These are phyloP conservation scores for Colletotrichum zoysiae DNA, from an alignment of 2,329 filamentous ascomycete genomes.

Conservation along the genomic window DNA sequence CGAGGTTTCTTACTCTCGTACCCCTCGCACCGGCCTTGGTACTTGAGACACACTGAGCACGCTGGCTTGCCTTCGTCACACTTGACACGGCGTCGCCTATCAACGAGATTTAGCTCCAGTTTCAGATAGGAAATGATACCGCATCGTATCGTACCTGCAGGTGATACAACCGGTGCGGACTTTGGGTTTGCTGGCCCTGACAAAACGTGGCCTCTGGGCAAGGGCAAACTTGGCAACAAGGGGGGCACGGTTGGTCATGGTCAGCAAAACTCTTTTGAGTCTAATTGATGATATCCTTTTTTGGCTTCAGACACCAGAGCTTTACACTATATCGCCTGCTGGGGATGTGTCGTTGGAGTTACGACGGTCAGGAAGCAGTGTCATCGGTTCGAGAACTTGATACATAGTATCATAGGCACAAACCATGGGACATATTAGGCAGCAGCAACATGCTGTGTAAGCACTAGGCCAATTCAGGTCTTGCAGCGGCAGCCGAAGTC, in stretches of 20 bases:
- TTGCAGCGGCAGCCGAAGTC: not conserved
- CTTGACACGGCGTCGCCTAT: slow-evolving; percentile 30
- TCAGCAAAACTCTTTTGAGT: not conserved
- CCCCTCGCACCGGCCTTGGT: slow-evolving; percentile 22
- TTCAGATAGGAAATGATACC: not conserved
- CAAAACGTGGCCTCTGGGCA: not conserved
- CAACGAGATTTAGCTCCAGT: not conserved
- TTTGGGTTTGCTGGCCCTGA: slow-evolving; percentile 20
- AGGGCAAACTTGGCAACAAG: slow-evolving; percentile 2
- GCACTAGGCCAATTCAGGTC: not conserved
- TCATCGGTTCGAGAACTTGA: not conserved
- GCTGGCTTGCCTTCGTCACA: slow-evolving; percentile 32
- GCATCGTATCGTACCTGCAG: slow-evolving; percentile 19
- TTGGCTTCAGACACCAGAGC: not conserved
- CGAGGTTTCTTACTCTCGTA: not conserved
- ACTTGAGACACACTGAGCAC: slow-evolving; percentile 28
- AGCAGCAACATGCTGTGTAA: not conserved
- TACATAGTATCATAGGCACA: too few species aligned
- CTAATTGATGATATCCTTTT: not conserved
- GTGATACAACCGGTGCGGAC: slow-evolving; percentile 21
- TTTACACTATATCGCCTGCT: not conserved
- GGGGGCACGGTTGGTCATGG: not conserved
- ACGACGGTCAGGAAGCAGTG: not conserved
- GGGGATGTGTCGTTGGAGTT: not conserved
- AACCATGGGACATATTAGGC: not conserved